Percentiles rank a stretch among this genome's conserved stretches.
These are phyloP conservation scores for Blepharisma undulans DNA, from an alignment of 169 alveolate species.

Conservation along the genomic window DNA sequence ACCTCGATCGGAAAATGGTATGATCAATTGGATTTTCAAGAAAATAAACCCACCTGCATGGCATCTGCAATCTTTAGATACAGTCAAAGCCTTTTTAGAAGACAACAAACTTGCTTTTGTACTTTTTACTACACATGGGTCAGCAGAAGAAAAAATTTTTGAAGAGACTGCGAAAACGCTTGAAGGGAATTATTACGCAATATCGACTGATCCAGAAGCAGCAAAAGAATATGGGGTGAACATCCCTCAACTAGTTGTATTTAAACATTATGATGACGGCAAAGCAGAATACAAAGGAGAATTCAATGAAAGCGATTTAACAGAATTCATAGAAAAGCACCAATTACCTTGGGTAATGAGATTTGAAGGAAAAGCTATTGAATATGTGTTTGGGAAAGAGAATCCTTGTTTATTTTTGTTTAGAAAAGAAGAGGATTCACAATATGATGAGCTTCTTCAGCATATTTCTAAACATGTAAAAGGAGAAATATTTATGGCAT, in stretches of 20 bases:
- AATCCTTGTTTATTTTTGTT: conserved; percentile 29
- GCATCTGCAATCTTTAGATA: neutral
- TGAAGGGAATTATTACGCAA: conserved; percentile 6
- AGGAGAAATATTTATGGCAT: neutral
- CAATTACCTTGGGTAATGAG: conserved; percentile 13
- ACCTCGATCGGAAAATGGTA: conserved; percentile 65
- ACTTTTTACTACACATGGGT: neutral
- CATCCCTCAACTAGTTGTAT: neutral
- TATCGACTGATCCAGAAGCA: neutral
- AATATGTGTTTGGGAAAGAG: conserved; percentile 15
- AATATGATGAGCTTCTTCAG: neutral
- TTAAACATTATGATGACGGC: conserved; percentile 1
- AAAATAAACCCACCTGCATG: conserved; percentile 42
- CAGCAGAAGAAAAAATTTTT: neutral
- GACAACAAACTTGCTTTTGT: neutral
- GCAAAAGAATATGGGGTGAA: neutral
- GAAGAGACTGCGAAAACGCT: neutral
- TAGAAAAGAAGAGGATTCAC: neutral
- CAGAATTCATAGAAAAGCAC: neutral
- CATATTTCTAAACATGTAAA: neutral
- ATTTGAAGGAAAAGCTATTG: conserved; percentile 8
- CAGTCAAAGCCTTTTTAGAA: neutral
- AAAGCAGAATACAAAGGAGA: neutral
- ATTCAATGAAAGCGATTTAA: neutral
- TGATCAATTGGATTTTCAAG: conserved; percentile 58